Conservation (phyloP, 2,329 filamentous ascomycete species). For the Stenocarpella maydis region DNA sequence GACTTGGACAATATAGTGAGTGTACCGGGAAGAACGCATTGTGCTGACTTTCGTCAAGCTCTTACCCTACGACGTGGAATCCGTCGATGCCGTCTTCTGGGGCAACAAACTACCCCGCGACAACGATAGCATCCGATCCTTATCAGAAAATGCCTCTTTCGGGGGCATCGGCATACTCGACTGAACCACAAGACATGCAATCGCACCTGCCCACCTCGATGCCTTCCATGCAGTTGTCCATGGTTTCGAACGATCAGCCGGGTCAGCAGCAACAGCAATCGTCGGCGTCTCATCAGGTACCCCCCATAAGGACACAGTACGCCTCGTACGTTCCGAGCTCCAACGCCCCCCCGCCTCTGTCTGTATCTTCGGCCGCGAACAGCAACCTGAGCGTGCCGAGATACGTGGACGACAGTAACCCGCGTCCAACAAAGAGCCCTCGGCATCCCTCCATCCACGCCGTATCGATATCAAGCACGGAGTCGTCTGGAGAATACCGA, state of each 20-base stretch:
- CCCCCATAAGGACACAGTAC: constrained; percentile 62
- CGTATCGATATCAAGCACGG: constrained; percentile 57
- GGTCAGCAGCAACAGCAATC: constrained; percentile 38
- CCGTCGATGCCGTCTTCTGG: constrained; percentile 58
- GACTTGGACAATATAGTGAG: too few relatives aligned
- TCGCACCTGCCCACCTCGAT: constrained; percentile 62
- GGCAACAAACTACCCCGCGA: constrained; percentile 57
- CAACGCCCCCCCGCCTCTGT: constrained; percentile 59
- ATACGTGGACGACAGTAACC: constrained; percentile 61
- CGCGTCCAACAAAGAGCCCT: constrained; percentile 64
- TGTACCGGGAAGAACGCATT: constrained; percentile 34
- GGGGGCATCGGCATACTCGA: constrained; percentile 55
- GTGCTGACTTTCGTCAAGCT: constrained; percentile 50
- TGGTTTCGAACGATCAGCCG: constrained; percentile 58
- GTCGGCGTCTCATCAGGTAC: constrained; percentile 33
- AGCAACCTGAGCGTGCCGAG: constrained; percentile 61
- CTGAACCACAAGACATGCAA: constrained; percentile 63
- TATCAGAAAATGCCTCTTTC: constrained; percentile 63
- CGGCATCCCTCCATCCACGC: constrained; percentile 64
- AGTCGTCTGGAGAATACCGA: constrained; percentile 62
- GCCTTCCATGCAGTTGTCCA: constrained; percentile 61
- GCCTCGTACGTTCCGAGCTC: constrained; percentile 59
- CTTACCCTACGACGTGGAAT: constrained; percentile 65
- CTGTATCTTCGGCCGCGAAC: constrained; percentile 53
- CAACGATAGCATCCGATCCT: constrained; percentile 58